A percentile compares a stretch with the other conserved stretches of the same genome.
These are phyloP conservation scores for Athelia sp. DNA, from an alignment of 1,284 basidiomycete genomes.

Conservation along the genomic window DNA sequence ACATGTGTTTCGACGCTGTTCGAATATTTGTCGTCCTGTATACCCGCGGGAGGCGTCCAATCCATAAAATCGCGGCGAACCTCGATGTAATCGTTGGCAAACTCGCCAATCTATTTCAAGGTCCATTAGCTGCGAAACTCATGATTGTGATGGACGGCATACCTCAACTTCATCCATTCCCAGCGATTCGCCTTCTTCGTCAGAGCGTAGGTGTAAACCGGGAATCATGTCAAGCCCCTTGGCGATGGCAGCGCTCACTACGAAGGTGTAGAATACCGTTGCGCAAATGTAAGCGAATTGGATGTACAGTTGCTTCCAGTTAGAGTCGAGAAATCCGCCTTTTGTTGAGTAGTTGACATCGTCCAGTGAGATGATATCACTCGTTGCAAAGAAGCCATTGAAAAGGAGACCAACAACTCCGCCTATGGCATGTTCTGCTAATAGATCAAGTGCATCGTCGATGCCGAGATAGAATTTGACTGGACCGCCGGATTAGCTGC, in stretches of 20 bases:
- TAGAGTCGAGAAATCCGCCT: constrained; percentile 70
- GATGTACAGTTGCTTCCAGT: constrained; percentile 76
- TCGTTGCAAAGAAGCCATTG: constrained; percentile 78
- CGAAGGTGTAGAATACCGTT: constrained; percentile 60
- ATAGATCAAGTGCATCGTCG: constrained; percentile 84
- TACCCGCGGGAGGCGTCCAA: constrained; percentile 35
- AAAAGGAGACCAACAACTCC: constrained; percentile 82
- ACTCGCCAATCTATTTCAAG: constrained; percentile 61
- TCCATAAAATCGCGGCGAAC: constrained; percentile 66
- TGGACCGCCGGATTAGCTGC: constrained; percentile 21
- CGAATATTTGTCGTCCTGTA: constrained; percentile 7
- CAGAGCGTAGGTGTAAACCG: constrained; percentile 68
- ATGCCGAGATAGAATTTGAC: constrained; percentile 66
- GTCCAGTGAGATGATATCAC: constrained; percentile 61
- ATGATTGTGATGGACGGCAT: too few species aligned
- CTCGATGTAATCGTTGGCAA: constrained; percentile 74
- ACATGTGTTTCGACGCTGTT: constrained; percentile 13
- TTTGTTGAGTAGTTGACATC: constrained; percentile 63
- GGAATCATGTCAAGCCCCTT: constrained; percentile 76
- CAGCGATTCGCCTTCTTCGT: constrained; percentile 74
- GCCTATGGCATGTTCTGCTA: constrained; percentile 88
- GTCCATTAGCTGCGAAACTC: background rate
- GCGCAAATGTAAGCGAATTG: constrained; percentile 83
- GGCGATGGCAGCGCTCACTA: constrained; percentile 62
- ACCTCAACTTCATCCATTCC: constrained; percentile 89